Base-by-base conservation (phyloP, 139 green algal species). In the Chlamydomonas sphaeroides region DNA sequence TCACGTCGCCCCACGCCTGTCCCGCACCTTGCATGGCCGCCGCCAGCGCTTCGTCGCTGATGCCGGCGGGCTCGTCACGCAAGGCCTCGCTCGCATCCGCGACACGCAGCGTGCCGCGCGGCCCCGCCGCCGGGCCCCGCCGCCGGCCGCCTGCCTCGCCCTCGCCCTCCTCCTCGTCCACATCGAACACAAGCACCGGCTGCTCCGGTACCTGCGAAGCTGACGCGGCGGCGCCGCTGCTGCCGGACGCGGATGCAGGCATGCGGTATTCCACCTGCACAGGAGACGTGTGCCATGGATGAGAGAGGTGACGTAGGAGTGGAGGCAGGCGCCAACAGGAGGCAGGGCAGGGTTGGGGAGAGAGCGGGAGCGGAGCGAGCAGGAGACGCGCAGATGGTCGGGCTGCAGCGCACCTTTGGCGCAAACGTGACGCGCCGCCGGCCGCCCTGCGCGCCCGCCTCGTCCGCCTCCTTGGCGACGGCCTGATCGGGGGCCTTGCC, bases 31-130 rank as follows among this genome's bases (percentile, higher is more conserved):
- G 41, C 59, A 80, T 42, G 1, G 74, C n/a, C 8, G 30, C 59
- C n/a, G 59, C 42, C 59, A 80, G 74, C 59, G 67, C 74, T n/a
- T 45, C 74, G 39, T 80, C 74, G 5, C 53, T 71, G 30, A 80
- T 41, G 5, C 56, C 74, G 10, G 7, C 5, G n/a, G 33, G 57
- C 30, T 4, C 57, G 3, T 32, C 53, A 36, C 33, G 30, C 41
- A 80, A 11, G 39, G 68, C 56, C 59, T 61, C 74, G 8, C 39
- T 59, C 42, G 39, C 59, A 39, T 62, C 74, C 39, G 59, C 41
- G 30, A 80, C 59, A 11, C 74, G 74, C 39, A 80, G 59, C n/a
- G 41, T 61, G 26, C 74, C 74, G 36, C 14, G 56, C 28, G 57
- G 59, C 6, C 74, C 74, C 59, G 36, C 5, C 15, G 59, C 39